Percentiles rank a stretch among this genome's conserved stretches.
phyloP scores from a whole-genome alignment of 768 basidiomycete genomes.

The Podaxis rugospora region DNA sequence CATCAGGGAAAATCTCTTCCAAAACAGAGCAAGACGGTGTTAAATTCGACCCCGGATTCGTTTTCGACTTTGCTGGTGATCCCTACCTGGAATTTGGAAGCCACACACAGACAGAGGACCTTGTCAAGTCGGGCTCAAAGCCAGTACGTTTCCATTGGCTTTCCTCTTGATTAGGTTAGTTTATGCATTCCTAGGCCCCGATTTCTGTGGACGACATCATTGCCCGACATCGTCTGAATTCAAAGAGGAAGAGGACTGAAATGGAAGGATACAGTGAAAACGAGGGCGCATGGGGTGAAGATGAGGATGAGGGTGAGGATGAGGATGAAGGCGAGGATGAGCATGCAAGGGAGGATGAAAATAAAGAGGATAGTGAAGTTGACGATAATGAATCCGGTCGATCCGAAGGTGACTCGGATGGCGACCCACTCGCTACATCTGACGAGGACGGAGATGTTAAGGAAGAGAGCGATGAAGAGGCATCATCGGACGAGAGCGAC shows the following conservation, averaged over 20 bases:
- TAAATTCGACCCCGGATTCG: slow-evolving; percentile 75
- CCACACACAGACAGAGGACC: slow-evolving; percentile 39
- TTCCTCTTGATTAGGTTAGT: slow-evolving; percentile 8
- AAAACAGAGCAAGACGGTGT: slow-evolving; percentile 43
- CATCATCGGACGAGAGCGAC: slow-evolving; percentile 18
- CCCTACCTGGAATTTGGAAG: slow-evolving; percentile 55
- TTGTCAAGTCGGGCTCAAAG: slow-evolving; percentile 59
- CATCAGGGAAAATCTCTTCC: slow-evolving; percentile 12
- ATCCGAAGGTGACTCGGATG: slow-evolving; percentile 19
- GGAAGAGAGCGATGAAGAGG: slow-evolving; percentile 32
- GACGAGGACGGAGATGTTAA: slow-evolving; percentile 5
- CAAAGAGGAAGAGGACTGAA: slow-evolving; percentile 62
- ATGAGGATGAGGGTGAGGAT: slow-evolving; percentile 25
- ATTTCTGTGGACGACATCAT: slow-evolving; percentile 93
- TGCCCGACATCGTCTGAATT: slow-evolving; percentile 54
- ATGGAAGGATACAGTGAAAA: slow-evolving; percentile 30
- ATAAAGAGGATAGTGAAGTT: slow-evolving; percentile 14
- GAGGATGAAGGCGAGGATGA: slow-evolving; percentile 18
- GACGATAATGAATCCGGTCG: slow-evolving; percentile 14
- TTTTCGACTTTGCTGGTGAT: slow-evolving; percentile 76
- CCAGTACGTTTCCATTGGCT: slow-evolving; percentile 39
- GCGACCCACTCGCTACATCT: slow-evolving; percentile 13
- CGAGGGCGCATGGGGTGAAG: slow-evolving; percentile 29
- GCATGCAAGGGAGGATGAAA: slow-evolving; percentile 21
- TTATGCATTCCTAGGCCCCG: slow-evolving; percentile 43